These are phyloP conservation scores for Lanzia echinophila DNA, from an alignment of 2,329 filamentous ascomycete genomes.

Conservation along the genomic window DNA sequence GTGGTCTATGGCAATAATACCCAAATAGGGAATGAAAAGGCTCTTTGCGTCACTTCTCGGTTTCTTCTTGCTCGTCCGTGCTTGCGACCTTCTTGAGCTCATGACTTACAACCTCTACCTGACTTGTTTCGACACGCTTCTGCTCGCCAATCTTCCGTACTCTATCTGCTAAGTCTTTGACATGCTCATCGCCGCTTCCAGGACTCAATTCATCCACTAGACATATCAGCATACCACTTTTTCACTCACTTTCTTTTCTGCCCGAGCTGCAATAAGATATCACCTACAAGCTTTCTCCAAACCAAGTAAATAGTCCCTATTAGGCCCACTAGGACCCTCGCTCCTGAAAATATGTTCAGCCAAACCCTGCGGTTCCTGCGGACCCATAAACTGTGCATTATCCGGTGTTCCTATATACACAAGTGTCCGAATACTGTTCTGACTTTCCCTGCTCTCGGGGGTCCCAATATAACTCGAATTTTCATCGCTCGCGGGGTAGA, in stretches of 20 bases:
- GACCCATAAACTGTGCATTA: slow-evolving; percentile 86
- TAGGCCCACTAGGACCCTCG: slow-evolving; percentile 77
- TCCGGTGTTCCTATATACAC: slow-evolving; percentile 93
- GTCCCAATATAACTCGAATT: no score
- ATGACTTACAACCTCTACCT: slow-evolving; percentile 19
- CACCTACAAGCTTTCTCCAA: slow-evolving; percentile 57
- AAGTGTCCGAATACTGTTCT: slow-evolving; percentile 45
- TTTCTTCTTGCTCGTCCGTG: slow-evolving; percentile 55
- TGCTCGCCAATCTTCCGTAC: slow-evolving; percentile 56
- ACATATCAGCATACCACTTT: not conserved
- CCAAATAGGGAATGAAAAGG: slow-evolving; percentile 22
- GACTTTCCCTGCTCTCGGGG: no score
- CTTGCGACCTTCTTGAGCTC: slow-evolving; percentile 40
- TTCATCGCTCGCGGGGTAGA: slow-evolving; percentile 49
- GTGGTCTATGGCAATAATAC: slow-evolving; percentile 25
- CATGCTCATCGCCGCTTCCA: slow-evolving; percentile 75
- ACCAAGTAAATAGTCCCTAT: slow-evolving; percentile 80
- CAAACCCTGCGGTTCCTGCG: slow-evolving; percentile 69
- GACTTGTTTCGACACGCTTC: slow-evolving; percentile 14
- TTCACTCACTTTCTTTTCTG: no score
- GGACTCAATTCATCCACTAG: slow-evolving; percentile 58
- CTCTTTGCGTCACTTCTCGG: slow-evolving; percentile 36
- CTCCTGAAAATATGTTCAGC: slow-evolving; percentile 75
- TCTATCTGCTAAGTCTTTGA: slow-evolving; percentile 71
- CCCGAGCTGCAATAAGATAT: not conserved